Evolutionary conservation across 140 eudicot species (phyloP).

Genomic region (Erigeron philadelphicus): DNA sequence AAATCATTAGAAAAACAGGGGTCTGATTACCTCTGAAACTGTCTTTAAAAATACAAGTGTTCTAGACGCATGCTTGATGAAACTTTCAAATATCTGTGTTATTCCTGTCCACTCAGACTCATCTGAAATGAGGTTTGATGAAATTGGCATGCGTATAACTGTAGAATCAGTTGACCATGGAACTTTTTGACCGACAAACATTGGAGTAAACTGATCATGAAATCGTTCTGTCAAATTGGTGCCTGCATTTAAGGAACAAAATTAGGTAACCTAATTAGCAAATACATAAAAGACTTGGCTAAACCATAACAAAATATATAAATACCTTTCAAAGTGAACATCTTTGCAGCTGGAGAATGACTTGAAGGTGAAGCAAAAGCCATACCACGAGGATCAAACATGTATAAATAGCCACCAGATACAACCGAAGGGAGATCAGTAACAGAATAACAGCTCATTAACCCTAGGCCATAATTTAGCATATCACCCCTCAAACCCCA

Average conservation of each 20-base stretch:
- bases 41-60: constrained; percentile 73
- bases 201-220: constrained; percentile 85
- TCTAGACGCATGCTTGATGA: constrained; percentile 77
- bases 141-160: constrained; percentile 86
- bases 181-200: constrained; percentile 65
- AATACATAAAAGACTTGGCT: constrained; percentile 16
- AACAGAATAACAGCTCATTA: constrained; percentile 79
- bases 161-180: constrained; percentile 74
- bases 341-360: constrained; percentile 79
- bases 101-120: constrained; percentile 50
- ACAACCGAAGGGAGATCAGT: constrained; percentile 76
- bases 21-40: constrained; percentile 67
- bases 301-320: constrained; percentile 12
- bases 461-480: constrained; percentile 80
- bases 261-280: neutral
- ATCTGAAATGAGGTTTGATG: constrained; percentile 55
- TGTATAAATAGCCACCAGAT: constrained; percentile 79
- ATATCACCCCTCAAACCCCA: constrained; percentile 93
- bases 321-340: constrained; percentile 79
- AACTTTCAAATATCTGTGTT: constrained; percentile 49
- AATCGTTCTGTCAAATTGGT: constrained; percentile 77
- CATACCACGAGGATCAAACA: constrained; percentile 92
- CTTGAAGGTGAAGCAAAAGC: constrained; percentile 62
- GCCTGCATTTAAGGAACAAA: constrained; percentile 41
- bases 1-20: constrained; percentile 6